Conservation (phyloP, 805 yeast species). For the Hagleromyces aurorensis region DNA sequence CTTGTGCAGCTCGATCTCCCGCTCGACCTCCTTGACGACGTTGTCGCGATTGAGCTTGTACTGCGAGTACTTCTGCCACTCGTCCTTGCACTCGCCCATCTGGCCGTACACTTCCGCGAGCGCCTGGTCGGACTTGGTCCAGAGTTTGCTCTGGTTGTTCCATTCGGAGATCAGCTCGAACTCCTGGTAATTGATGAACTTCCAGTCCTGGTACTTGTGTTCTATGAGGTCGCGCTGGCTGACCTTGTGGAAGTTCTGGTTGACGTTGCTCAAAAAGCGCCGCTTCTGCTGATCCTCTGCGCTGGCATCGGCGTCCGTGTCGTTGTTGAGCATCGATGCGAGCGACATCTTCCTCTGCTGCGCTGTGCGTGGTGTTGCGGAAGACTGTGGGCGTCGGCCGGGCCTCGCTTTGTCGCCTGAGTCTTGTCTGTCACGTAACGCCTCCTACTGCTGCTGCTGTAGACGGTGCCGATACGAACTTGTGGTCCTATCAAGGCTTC, state of each 20-base stretch:
- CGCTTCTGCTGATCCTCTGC: conserved; percentile 3
- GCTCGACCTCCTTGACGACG: conserved; percentile 9
- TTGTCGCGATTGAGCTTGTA: conserved; percentile 11
- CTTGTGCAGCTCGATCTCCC: conserved; percentile 3
- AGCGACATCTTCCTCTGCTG: neutral
- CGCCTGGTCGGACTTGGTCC: conserved; percentile 12
- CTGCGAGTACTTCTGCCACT: conserved; percentile 21
- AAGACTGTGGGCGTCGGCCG: neutral
- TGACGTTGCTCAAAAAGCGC: conserved; percentile 12
- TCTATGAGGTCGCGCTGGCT: conserved; percentile 22
- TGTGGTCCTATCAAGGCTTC: too few species aligned
- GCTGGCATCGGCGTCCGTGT: neutral
- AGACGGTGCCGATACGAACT: neutral
- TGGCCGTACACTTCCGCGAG: conserved; percentile 15
- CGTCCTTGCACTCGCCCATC: conserved; percentile 17
- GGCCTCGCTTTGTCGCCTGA: too few species aligned
- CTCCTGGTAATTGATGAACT: conserved; percentile 30
- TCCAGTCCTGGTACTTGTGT: conserved; percentile 29
- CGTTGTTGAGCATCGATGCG: neutral
- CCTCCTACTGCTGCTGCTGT: conserved; percentile 1
- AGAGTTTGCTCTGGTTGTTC: conserved; percentile 25
- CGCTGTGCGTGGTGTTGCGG: neutral
- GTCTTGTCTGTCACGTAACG: too few species aligned
- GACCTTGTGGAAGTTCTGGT: conserved; percentile 15
- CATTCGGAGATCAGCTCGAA: conserved; percentile 32